Evolutionary conservation across 805 yeast genomes (phyloP).

Genomic region (Ogataea salicorniae): DNA sequence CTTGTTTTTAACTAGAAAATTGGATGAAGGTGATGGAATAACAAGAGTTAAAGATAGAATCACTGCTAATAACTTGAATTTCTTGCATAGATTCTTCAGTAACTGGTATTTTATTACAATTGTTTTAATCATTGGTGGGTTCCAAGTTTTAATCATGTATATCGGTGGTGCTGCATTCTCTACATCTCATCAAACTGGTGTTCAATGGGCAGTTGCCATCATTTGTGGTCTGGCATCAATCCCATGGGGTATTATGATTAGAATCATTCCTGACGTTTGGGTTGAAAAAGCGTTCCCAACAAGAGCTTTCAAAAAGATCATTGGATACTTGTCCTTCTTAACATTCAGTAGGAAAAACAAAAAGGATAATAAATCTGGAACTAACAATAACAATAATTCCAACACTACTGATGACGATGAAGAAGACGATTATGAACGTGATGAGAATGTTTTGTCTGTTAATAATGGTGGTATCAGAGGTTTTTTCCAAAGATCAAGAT

Average conservation of each 20-base stretch:
- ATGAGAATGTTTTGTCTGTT: slow-evolving; percentile 17
- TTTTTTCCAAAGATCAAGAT: slow-evolving; percentile 14
- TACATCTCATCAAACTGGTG: slow-evolving; percentile 70
- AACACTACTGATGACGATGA: slow-evolving; percentile 5
- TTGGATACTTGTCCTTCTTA: slow-evolving; percentile 19
- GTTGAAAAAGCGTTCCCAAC: slow-evolving; percentile 63
- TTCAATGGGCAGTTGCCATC: slow-evolving; percentile 87
- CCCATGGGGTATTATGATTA: slow-evolving; percentile 71
- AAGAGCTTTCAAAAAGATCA: slow-evolving; percentile 35
- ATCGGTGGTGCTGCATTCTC: slow-evolving; percentile 97
- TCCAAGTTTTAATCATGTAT: slow-evolving; percentile 87
- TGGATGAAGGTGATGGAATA: slow-evolving; percentile 81
- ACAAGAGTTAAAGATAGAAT: slow-evolving; percentile 52
- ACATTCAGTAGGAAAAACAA: slow-evolving; percentile 13
- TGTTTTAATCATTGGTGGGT: slow-evolving; percentile 68
- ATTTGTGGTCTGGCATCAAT: slow-evolving; percentile 75
- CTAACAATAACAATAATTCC: too few relatives aligned
- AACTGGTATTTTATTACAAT: slow-evolving; percentile 79
- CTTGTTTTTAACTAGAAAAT: slow-evolving; percentile 80
- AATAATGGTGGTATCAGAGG: slow-evolving; percentile 7
- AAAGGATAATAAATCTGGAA: slow-evolving; percentile 3
- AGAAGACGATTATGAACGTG: slow-evolving; percentile 10
- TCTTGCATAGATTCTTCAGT: slow-evolving; percentile 74
- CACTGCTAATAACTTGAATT: slow-evolving; percentile 63
- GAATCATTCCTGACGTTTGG: slow-evolving; percentile 82